These are phyloP conservation scores for Podospora appendiculata DNA, from an alignment of 495 filamentous ascomycete species.

Conservation along the genomic window DNA sequence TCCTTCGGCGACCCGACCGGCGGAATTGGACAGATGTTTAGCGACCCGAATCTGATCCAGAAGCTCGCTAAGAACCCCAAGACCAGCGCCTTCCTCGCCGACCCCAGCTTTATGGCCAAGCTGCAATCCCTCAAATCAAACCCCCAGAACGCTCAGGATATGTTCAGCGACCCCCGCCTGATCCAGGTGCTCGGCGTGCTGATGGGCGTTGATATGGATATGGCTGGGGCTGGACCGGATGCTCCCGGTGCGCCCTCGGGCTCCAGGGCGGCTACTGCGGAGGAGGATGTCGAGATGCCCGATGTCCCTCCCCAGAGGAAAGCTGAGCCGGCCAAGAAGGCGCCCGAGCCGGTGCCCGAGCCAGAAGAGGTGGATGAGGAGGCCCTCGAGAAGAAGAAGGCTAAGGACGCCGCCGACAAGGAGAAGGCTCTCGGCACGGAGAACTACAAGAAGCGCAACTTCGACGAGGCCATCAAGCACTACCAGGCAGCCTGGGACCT, in stretches of 20 bases:
- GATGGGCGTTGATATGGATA: conserved; percentile 89
- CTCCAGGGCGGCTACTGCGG: conserved; percentile 39
- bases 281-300: conserved; percentile 75
- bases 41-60: conserved; percentile 77
- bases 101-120: conserved; percentile 83
- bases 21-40: conserved; percentile 85
- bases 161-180: conserved; percentile 85
- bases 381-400: conserved; percentile 70
- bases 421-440: conserved; percentile 94
- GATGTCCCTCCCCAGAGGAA: conserved; percentile 44
- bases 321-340: conserved; percentile 34
- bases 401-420: conserved; percentile 85
- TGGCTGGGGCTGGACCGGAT: conserved; percentile 46
- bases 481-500: conserved; percentile 93
- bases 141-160: conserved; percentile 66
- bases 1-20: conserved; percentile 49
- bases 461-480: conserved; percentile 90
- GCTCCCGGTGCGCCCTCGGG: conserved; percentile 38
- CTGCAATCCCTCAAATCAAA: conserved; percentile 72
- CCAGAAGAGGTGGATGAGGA: conserved; percentile 73
- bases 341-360: conserved; percentile 48
- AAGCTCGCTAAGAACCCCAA: conserved; percentile 93
- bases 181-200: conserved; percentile 90
- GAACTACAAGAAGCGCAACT: conserved; percentile 95
- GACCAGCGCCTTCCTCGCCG: conserved; percentile 76